Evolutionary conservation across 257 asterid species (phyloP), one percentile per base, ranked within the genome.

Genomic region (Solanum microdontum): DNA sequence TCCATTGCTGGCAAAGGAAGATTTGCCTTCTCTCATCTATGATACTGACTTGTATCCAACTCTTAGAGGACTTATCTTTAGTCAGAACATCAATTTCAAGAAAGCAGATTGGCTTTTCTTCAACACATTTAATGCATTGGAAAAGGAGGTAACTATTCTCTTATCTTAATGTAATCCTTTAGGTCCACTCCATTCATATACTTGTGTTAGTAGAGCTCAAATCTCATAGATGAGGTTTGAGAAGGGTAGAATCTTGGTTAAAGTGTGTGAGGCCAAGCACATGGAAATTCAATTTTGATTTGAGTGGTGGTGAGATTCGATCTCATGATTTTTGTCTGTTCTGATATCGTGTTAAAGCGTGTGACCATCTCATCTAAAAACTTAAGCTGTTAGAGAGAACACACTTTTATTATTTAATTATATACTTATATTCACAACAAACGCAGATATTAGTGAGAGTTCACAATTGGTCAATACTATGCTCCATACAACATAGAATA

Each of bases 71-170:
- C 8, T 83, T 39, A 13, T 89, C 21, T 64, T 87, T 66, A 28
- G 62, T 76, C 93, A 93, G 83, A 89, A 86, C 82, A 34, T 66
- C 2, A 89, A 93, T 87, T 73, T 91, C 39, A 90, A 91, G 33
- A 83, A 87, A 39, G 92, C 87, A 51, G 92, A 93, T 89, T 92
- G 92, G 91, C 55, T 92, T 75, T 90, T 93, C 5, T 82, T 92
- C 92, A 93, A 93, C 89, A 88, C 93, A 14, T 79, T 43, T 43
- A 12, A 79, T 17, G n/a, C 12, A 4, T 43, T 79, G 66, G 84
- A 79, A 23, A 28, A 24, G 24, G 84, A 79, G 84, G 84, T 79
- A 43, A 43, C 24, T 62, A 19, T 6, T 34, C 48, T 73, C 45
- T 33, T 33, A 17, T 3, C n/a, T 70, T 14, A 13, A 32, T 30